Percentiles rank a stretch among this genome's conserved stretches.
Conservation (phyloP, 768 basidiomycete genomes). For the Sutorius australiensis region DNA sequence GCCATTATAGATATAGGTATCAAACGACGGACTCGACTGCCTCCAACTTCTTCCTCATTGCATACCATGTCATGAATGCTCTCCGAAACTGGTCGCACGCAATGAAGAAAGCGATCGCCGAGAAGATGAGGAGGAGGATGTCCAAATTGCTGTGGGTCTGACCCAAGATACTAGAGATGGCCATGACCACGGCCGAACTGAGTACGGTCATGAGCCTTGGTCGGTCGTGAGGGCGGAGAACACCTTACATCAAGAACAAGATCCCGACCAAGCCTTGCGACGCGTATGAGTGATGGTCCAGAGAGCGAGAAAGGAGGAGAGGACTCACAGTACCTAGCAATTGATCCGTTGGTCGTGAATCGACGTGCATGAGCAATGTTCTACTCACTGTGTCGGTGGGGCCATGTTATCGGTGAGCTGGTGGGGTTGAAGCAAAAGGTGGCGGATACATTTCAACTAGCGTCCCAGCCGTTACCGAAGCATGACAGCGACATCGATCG, state of each 20-base stretch:
- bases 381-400: slow-evolving; percentile 17
- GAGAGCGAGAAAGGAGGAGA: neutral
- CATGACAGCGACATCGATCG: neutral
- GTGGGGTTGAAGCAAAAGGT: neutral
- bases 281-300: neutral
- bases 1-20: slow-evolving; percentile 1
- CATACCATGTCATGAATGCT: slow-evolving; percentile 16
- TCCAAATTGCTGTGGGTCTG: slow-evolving; percentile 17
- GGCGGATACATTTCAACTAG: neutral
- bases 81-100: slow-evolving; percentile 22
- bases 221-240: neutral
- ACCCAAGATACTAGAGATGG: slow-evolving; percentile 4
- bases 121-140: slow-evolving; percentile 11
- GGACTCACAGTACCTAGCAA: slow-evolving; percentile 18
- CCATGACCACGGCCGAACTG: slow-evolving; percentile 20
- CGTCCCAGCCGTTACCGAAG: neutral
- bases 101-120: slow-evolving; percentile 13
- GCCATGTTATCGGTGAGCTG: slow-evolving; percentile 3
- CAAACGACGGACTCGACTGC: slow-evolving; percentile 4
- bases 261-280: slow-evolving; percentile 17
- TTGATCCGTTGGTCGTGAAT: neutral
- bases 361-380: neutral
- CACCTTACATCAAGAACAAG: slow-evolving; percentile 19
- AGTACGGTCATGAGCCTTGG: neutral
- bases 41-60: slow-evolving; percentile 7